Conservation (phyloP, 345 rosid genomes). For the Hirschfeldia incana region DNA sequence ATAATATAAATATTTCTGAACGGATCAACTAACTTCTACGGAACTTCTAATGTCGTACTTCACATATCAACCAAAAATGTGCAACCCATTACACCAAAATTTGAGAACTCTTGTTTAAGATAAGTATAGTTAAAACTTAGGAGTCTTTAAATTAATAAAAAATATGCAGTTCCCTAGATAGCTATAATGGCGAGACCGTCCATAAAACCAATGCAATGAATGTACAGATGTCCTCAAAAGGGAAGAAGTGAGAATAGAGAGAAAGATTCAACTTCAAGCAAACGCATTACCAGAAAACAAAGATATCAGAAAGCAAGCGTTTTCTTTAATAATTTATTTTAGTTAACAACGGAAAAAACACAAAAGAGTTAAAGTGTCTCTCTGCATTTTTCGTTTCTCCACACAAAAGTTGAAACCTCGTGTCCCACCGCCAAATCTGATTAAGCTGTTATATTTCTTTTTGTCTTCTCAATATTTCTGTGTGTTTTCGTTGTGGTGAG, state of each 20-base stretch:
- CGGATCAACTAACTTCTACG: neutral
- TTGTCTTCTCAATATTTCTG: neutral
- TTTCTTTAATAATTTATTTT: neutral
- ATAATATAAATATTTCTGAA: neutral
- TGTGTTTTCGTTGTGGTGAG: neutral
- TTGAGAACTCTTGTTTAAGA: conserved; percentile 4
- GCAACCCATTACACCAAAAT: neutral
- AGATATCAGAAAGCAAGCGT: neutral
- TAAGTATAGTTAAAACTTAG: neutral
- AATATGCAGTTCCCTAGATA: conserved; percentile 4
- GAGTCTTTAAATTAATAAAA: neutral
- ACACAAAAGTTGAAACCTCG: conserved; percentile 2
- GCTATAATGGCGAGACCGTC: conserved; percentile 15
- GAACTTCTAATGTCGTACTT: neutral
- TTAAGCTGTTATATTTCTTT: neutral
- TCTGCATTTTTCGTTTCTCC: neutral
- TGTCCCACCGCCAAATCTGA: conserved; percentile 22
- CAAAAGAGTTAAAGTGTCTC: conserved; percentile 5
- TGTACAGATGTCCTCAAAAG: conserved; percentile 30
- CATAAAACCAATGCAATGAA: conserved; percentile 19
- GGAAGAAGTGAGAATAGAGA: conserved; percentile 12
- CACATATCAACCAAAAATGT: neutral
- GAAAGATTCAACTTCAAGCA: conserved; percentile 22
- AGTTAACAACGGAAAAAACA: neutral
- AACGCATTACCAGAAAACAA: conserved; percentile 3